Evolutionary conservation across 768 basidiomycete genomes (phyloP).

Genomic region (Kockovaella imperatae): DNA sequence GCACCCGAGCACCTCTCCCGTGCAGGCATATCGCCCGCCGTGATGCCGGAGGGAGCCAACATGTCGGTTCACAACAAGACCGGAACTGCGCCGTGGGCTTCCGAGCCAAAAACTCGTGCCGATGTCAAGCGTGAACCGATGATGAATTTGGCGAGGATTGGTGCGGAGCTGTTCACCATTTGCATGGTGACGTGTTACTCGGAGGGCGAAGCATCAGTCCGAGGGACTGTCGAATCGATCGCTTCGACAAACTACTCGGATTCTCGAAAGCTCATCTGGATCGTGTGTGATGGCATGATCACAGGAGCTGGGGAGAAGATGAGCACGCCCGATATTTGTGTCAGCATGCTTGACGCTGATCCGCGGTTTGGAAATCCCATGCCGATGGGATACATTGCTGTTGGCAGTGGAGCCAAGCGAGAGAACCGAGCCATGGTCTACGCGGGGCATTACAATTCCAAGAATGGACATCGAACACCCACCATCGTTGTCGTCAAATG

Average conservation of each 20-base stretch:
- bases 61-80: constrained; percentile 80
- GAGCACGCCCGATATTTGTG: constrained; percentile 95
- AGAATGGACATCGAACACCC: constrained; percentile 73
- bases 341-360: constrained; percentile 81
- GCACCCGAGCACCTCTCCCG: constrained; percentile 70
- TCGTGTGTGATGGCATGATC: constrained; percentile 98
- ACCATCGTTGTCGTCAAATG: constrained; percentile 94
- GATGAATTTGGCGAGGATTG: constrained; percentile 82
- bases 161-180: constrained; percentile 87
- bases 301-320: constrained; percentile 92
- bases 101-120: too few relatives aligned
- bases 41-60: constrained; percentile 94
- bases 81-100: constrained; percentile 93
- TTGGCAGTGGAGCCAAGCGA: constrained; percentile 78
- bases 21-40: constrained; percentile 83
- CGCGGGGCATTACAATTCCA: constrained; percentile 92
- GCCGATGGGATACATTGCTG: constrained; percentile 86
- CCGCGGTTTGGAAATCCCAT: constrained; percentile 90
- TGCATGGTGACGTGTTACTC: constrained; percentile 97
- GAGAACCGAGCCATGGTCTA: constrained; percentile 97
- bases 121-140: constrained; percentile 48
- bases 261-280: constrained; percentile 78
- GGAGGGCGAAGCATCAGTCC: constrained; percentile 86
- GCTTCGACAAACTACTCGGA: constrained; percentile 87
- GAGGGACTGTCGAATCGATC: constrained; percentile 87